Conservation (phyloP, 2,329 filamentous ascomycete species). For the Mariannaea elegans region DNA sequence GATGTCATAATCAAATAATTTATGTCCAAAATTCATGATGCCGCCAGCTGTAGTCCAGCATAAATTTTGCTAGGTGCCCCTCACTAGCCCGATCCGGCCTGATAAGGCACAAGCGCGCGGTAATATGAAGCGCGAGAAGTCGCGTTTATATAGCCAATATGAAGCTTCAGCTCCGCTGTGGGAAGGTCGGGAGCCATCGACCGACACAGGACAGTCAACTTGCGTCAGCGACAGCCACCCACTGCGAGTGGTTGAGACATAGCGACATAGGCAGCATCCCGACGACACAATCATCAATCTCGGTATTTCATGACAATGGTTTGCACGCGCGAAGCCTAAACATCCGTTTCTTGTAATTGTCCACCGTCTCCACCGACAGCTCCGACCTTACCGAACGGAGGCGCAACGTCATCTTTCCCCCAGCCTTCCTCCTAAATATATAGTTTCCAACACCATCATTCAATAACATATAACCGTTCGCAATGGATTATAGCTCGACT, state of each 20-base stretch:
- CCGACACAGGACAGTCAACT: conserved; percentile 29
- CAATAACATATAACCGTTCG: conserved; percentile 24
- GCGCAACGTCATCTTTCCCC: conserved; percentile 37
- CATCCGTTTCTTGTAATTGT: conserved; percentile 16
- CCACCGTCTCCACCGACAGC: conserved; percentile 24
- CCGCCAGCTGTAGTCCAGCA: conserved; percentile 6
- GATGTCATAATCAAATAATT: too few species aligned
- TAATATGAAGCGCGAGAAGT: conserved; percentile 35
- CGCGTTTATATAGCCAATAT: conserved; percentile 35
- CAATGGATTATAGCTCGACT: conserved; percentile 68
- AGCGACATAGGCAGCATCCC: conserved; percentile 1
- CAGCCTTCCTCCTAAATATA: conserved; percentile 26
- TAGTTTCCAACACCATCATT: conserved; percentile 22
- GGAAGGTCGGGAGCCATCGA: conserved; percentile 19
- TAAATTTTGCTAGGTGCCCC: conserved; percentile 53
- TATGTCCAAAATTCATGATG: conserved; percentile 23
- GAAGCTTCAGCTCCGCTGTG: conserved; percentile 12
- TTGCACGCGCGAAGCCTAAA: conserved; percentile 15
- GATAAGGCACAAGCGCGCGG: conserved; percentile 35
- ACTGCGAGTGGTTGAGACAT: conserved; percentile 15
- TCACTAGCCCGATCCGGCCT: conserved; percentile 49
- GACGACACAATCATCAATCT: conserved; percentile 11
- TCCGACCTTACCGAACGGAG: conserved; percentile 24
- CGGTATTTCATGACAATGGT: conserved; percentile 18
- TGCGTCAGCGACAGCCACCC: conserved; percentile 40